Evolutionary conservation across 495 filamentous ascomycete species (phyloP).

Genomic region (Durotheca rogersii): DNA sequence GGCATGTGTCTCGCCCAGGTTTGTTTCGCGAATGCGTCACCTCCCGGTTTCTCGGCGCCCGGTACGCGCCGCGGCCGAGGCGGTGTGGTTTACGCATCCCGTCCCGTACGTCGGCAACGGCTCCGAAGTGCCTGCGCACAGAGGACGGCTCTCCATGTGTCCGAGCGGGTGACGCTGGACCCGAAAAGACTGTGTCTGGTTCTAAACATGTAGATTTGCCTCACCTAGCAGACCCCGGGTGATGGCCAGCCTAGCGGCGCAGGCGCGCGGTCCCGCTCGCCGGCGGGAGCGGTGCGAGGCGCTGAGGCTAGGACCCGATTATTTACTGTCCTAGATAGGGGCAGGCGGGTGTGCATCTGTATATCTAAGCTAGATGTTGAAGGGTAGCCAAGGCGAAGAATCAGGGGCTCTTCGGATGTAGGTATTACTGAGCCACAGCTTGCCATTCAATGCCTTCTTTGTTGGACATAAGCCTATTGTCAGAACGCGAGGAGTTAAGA

Average conservation of each 20-base stretch:
- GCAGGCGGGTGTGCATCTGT: no score
- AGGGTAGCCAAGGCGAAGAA: no score
- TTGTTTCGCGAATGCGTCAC: slow-evolving; percentile 53
- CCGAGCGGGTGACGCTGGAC: slow-evolving; percentile 39
- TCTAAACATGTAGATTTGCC: slow-evolving; percentile 58
- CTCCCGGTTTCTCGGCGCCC: slow-evolving; percentile 51
- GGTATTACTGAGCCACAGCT: no score
- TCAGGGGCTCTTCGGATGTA: no score
- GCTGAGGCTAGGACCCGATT: slow-evolving; percentile 35
- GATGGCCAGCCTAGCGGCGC: no score
- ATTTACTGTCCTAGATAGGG: slow-evolving; percentile 19
- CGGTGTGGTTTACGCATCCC: slow-evolving; percentile 45
- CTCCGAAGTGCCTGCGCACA: slow-evolving; percentile 38
- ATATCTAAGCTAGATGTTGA: no score
- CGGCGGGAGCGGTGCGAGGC: slow-evolving; percentile 39
- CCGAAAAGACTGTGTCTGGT: slow-evolving; percentile 56
- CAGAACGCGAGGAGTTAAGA: no score
- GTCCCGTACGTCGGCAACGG: slow-evolving; percentile 37
- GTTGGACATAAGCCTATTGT: no score
- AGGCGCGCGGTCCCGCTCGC: slow-evolving; percentile 27
- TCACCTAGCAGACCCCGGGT: slow-evolving; percentile 47
- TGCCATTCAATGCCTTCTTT: no score
- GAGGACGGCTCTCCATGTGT: slow-evolving; percentile 44
- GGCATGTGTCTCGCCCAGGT: slow-evolving; percentile 29
- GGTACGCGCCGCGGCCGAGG: slow-evolving; percentile 43